A percentile compares a stretch with the other conserved stretches of the same genome.
phyloP scores from a whole-genome alignment of 768 basidiomycete genomes.

The Kondoa subrosea region DNA sequence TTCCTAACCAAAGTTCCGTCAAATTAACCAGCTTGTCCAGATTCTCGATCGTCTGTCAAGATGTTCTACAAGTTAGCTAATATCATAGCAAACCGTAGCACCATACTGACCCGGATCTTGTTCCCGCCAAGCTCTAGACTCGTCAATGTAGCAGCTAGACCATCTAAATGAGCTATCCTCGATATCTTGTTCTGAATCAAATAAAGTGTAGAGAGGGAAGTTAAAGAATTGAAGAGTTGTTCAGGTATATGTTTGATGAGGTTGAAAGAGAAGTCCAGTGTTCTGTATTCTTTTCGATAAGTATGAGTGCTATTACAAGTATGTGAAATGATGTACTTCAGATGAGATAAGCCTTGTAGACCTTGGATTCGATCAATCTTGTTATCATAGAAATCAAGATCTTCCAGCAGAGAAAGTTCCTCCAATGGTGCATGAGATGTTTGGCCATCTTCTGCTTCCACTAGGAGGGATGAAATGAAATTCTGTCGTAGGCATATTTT shows the following conservation, averaged over 20 bases:
- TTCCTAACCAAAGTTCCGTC: constrained; percentile 90
- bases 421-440: constrained; percentile 11
- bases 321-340: constrained; percentile 30
- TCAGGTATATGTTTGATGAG: constrained; percentile 53
- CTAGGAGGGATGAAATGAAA: constrained; percentile 23
- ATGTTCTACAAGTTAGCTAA: neutral
- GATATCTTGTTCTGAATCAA: constrained; percentile 93
- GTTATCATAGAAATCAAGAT: constrained; percentile 92
- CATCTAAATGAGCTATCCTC: constrained; percentile 51
- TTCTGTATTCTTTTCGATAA: constrained; percentile 35
- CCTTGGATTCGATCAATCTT: constrained; percentile 61
- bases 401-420: constrained; percentile 52
- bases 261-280: constrained; percentile 90
- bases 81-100: neutral
- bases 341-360: constrained; percentile 37
- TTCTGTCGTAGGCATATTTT: constrained; percentile 28
- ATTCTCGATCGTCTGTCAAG: constrained; percentile 61
- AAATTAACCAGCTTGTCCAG: constrained; percentile 57
- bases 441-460: constrained; percentile 25
- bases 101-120: constrained; percentile 53
- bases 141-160: constrained; percentile 43
- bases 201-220: constrained; percentile 53
- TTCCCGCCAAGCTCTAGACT: constrained; percentile 92
- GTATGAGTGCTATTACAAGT: neutral
- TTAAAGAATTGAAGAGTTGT: constrained; percentile 38